Conservation (phyloP, 139 green algal species). For the Chlorella vulgaris region DNA sequence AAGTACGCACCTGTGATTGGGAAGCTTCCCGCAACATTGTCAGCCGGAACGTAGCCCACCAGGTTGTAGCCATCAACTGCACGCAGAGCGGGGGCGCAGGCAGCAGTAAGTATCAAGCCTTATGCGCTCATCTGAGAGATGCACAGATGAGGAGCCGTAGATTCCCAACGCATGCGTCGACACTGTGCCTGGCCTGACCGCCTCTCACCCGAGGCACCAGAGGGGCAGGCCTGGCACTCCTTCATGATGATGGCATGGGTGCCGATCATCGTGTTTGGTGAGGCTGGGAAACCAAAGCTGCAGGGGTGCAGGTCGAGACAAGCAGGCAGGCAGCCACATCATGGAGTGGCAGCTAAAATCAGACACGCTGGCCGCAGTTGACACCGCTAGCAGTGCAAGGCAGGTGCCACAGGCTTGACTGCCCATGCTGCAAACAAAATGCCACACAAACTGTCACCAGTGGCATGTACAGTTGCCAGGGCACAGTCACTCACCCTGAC, state of each 20-base stretch:
- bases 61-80: conserved; percentile 20
- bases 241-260: conserved; percentile 10
- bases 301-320: neutral
- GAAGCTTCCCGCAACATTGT: conserved; percentile 16
- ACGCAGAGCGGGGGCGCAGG: neutral
- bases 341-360: neutral
- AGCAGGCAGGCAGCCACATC: neutral
- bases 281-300: conserved; percentile 12
- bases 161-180: no score
- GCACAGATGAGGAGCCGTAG: no score
- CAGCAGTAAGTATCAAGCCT: neutral
- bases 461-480: no score
- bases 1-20: neutral
- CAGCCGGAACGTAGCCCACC: neutral
- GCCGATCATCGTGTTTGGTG: neutral
- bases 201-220: conserved; percentile 1
- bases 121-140: no score
- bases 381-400: neutral
- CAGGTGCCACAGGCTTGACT: no score
- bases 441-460: no score
- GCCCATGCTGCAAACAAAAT: no score
- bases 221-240: conserved; percentile 13
- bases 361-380: neutral
- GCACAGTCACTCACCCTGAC: conserved; percentile 23
- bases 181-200: no score